Percentiles rank a stretch among this genome's conserved stretches.
Evolutionary conservation across 148 eudicot genomes (phyloP).

Genomic region (Fallopia convolvulus): DNA sequence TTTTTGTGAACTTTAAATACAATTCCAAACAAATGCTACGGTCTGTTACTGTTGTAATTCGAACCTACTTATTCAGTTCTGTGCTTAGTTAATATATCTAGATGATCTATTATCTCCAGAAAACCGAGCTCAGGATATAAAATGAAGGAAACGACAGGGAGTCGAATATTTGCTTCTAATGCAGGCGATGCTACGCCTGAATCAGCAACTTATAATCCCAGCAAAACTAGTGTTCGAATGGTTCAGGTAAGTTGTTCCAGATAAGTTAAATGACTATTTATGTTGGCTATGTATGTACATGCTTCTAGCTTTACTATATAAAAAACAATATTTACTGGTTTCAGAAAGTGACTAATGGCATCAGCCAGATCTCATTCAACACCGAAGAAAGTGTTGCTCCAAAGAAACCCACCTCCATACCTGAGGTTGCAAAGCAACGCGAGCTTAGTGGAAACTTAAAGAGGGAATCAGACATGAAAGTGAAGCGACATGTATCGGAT

Average conservation of each 20-base stretch:
- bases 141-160: conserved; percentile 83
- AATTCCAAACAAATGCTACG: background rate
- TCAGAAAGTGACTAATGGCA: conserved; percentile 77
- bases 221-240: conserved; percentile 61
- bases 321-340: background rate
- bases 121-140: conserved; percentile 85
- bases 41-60: background rate
- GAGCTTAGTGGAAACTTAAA: conserved; percentile 76
- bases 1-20: too few species aligned
- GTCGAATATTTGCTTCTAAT: conserved; percentile 59
- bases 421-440: conserved; percentile 89
- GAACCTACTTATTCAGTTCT: background rate
- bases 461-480: conserved; percentile 41
- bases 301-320: background rate
- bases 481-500: conserved; percentile 66
- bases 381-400: conserved; percentile 58
- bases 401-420: conserved; percentile 57
- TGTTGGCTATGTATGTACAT: background rate
- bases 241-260: conserved; percentile 47
- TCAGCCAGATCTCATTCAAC: conserved; percentile 83
- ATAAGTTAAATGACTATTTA: background rate
- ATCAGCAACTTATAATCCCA: conserved; percentile 31
- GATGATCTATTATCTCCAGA: conserved; percentile 27
- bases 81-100: background rate
- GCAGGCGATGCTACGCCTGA: conserved; percentile 48